phyloP scores from a whole-genome alignment of 768 basidiomycete genomes.

The Phylloporus rhodoxanthus region DNA sequence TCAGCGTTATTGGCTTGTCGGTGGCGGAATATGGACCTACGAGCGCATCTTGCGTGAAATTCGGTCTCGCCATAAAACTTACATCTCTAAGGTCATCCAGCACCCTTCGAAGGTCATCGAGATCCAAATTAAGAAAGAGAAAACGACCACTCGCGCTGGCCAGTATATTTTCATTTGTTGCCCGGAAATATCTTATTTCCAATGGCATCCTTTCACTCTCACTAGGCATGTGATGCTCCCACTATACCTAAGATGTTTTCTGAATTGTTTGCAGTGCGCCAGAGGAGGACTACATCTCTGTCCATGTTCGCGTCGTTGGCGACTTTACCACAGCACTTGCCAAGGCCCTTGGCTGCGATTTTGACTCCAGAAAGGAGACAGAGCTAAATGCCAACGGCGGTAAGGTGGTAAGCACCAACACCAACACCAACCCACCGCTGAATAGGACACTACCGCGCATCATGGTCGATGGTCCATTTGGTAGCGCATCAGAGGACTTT shows the following conservation, averaged over 20 bases:
- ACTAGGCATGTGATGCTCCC: constrained; percentile 48
- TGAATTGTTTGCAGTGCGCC: constrained; percentile 54
- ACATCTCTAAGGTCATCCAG: constrained; percentile 90
- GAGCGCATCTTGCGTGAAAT: constrained; percentile 92
- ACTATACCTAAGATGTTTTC: not conserved
- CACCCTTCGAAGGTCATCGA: constrained; percentile 94
- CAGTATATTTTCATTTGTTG: constrained; percentile 92
- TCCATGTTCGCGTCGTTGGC: constrained; percentile 89
- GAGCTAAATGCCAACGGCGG: constrained; percentile 43
- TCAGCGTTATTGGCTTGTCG: constrained; percentile 85
- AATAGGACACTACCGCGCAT: constrained; percentile 79
- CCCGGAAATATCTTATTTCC: constrained; percentile 90
- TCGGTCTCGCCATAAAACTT: constrained; percentile 85
- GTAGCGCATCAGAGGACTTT: constrained; percentile 87
- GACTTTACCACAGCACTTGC: constrained; percentile 86
- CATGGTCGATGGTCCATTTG: constrained; percentile 97
- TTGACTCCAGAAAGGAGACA: constrained; percentile 49
- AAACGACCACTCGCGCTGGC: constrained; percentile 73
- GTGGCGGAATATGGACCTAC: constrained; percentile 76
- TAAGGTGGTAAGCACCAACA: constrained; percentile 53
- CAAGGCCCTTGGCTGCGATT: constrained; percentile 78
- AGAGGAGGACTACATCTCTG: constrained; percentile 91
- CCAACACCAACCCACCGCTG: constrained; percentile 52
- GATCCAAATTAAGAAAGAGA: constrained; percentile 96
- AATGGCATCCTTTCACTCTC: constrained; percentile 97